These are phyloP conservation scores for Suillus discolor DNA, from an alignment of 768 basidiomycete genomes.

Conservation along the genomic window DNA sequence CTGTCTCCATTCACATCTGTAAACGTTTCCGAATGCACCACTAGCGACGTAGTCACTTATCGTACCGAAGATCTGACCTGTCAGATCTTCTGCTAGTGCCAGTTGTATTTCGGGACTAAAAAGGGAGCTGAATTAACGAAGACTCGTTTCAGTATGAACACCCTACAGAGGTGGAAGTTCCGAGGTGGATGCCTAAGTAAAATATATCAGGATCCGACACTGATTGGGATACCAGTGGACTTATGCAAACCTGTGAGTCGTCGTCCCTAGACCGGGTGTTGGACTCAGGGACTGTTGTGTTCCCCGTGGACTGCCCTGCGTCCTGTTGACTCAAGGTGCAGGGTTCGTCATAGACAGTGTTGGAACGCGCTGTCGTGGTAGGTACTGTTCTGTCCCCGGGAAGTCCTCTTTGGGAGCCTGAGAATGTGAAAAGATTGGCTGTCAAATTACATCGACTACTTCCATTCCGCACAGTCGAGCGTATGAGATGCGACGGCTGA, in stretches of 20 bases:
- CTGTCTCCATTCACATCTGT: conserved; percentile 2
- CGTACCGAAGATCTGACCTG: neutral
- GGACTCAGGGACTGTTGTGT: neutral
- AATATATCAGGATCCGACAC: neutral
- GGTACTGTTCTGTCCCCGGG: neutral
- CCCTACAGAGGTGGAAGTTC: neutral
- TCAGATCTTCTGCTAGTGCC: neutral
- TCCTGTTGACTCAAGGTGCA: neutral
- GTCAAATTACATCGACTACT: neutral
- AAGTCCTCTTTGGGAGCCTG: neutral
- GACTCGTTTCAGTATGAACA: neutral
- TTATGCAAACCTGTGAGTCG: neutral
- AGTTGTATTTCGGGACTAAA: neutral
- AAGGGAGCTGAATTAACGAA: neutral
- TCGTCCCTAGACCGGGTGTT: neutral
- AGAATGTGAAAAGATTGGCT: neutral
- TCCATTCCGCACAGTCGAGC: neutral
- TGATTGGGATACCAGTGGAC: neutral
- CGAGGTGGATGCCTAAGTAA: neutral
- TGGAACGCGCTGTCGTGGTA: neutral
- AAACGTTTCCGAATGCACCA: neutral
- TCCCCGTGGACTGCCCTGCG: neutral
- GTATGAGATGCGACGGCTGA: neutral
- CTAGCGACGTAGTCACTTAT: neutral
- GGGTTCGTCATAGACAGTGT: neutral